Percentiles rank a stretch among this genome's conserved stretches.
Evolutionary conservation across 2,329 filamentous ascomycete genomes (phyloP).

Genomic region (Chaetomium sp.): DNA sequence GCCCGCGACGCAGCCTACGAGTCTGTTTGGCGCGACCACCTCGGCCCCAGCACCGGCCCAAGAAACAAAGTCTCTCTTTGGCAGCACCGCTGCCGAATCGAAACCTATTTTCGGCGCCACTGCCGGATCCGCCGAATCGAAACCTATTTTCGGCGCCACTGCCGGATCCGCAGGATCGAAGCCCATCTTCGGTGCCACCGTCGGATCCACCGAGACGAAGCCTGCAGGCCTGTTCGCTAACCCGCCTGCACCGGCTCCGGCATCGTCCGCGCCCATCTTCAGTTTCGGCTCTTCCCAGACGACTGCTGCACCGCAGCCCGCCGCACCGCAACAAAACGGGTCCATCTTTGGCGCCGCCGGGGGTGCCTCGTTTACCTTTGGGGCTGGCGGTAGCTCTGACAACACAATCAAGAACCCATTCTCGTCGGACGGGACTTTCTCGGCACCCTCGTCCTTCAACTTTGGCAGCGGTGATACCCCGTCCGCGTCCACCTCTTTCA

Average conservation of each 20-base stretch:
- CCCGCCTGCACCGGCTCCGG: slow-evolving; percentile 18
- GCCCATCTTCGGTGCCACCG: slow-evolving; percentile 39
- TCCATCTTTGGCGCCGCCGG: slow-evolving; percentile 38
- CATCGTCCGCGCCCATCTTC: slow-evolving; percentile 27
- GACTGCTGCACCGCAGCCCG: slow-evolving; percentile 26
- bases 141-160: slow-evolving; percentile 39
- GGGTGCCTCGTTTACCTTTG: slow-evolving; percentile 46
- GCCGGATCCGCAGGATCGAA: slow-evolving; percentile 23
- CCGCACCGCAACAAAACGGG: slow-evolving; percentile 22
- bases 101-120: slow-evolving; percentile 39
- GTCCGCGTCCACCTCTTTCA: slow-evolving; percentile 34
- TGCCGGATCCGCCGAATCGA: slow-evolving; percentile 30
- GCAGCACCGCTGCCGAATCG: slow-evolving; percentile 31
- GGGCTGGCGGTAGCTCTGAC: slow-evolving; percentile 36
- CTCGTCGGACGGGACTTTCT: slow-evolving; percentile 35
- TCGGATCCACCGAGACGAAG: slow-evolving; percentile 44
- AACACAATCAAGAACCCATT: slow-evolving; percentile 46
- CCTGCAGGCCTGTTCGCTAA: slow-evolving; percentile 29
- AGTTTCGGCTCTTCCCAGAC: slow-evolving; percentile 29
- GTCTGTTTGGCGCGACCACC: slow-evolving; percentile 27
- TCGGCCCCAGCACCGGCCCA: slow-evolving; percentile 13
- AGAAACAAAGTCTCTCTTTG: slow-evolving; percentile 41
- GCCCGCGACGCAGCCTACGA: slow-evolving; percentile 24
- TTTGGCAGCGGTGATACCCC: slow-evolving; percentile 45
- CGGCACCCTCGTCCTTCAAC: slow-evolving; percentile 41